These are phyloP conservation scores for Penicillium simplicissimum DNA, from an alignment of 495 filamentous ascomycete species.

Conservation along the genomic window DNA sequence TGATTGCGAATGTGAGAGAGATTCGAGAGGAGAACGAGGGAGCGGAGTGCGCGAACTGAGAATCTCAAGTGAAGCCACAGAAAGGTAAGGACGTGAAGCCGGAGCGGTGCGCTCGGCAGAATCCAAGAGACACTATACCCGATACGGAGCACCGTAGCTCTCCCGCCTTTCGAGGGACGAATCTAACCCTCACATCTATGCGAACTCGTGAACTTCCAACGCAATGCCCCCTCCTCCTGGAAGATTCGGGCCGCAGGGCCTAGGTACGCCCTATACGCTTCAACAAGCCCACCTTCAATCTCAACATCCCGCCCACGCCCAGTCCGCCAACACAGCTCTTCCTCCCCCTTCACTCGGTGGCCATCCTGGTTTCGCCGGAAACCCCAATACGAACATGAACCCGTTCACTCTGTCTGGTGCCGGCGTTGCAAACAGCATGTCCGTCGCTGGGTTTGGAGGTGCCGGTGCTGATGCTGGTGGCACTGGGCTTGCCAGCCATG, in stretches of 20 bases:
- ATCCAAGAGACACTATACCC: constrained; percentile 34
- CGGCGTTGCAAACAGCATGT: constrained; percentile 53
- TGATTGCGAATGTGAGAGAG: constrained; percentile 27
- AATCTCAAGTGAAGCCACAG: constrained; percentile 15
- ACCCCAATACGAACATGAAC: constrained; percentile 66
- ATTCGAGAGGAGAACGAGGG: constrained; percentile 11
- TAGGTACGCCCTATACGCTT: constrained; percentile 53
- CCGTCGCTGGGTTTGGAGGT: constrained; percentile 57
- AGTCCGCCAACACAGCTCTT: constrained; percentile 55
- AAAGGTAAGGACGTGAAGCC: constrained; percentile 21
- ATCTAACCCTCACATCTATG: constrained; percentile 23
- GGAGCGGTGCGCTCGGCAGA: constrained; percentile 34
- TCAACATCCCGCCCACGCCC: constrained; percentile 53
- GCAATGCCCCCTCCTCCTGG: constrained; percentile 45
- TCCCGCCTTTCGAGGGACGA: constrained; percentile 29
- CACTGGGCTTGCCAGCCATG: constrained; percentile 85
- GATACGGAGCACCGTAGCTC: constrained; percentile 28
- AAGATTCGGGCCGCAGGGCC: constrained; percentile 54
- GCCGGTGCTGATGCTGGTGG: constrained; percentile 64
- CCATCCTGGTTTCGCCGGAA: constrained; percentile 61
- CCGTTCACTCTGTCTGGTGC: constrained; percentile 62
- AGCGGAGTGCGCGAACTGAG: constrained; percentile 13
- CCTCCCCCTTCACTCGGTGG: constrained; percentile 60
- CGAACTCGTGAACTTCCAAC: constrained; percentile 12
- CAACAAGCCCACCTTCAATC: constrained; percentile 53